A percentile compares a stretch with the other conserved stretches of the same genome.
These are phyloP conservation scores for Pisolithus albus DNA, from an alignment of 768 basidiomycete genomes.

Conservation along the genomic window DNA sequence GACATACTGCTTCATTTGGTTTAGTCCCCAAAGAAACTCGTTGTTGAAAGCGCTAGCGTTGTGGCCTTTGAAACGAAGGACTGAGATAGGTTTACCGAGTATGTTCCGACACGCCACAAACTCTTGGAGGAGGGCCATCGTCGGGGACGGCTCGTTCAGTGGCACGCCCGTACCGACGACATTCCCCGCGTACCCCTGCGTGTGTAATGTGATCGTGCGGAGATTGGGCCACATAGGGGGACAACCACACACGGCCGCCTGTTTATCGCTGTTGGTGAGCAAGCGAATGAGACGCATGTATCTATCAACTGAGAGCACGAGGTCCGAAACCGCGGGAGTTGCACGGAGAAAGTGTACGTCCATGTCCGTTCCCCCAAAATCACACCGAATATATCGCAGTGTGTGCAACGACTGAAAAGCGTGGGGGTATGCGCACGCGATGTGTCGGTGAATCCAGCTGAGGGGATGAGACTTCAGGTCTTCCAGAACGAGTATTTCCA, in stretches of 20 bases:
- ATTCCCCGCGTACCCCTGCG: slow-evolving; percentile 21
- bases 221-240: slow-evolving; percentile 25
- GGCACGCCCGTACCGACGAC: slow-evolving; percentile 15
- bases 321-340: slow-evolving; percentile 25
- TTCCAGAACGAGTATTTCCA: slow-evolving; percentile 26
- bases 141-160: slow-evolving; percentile 24
- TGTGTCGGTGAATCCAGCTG: slow-evolving; percentile 22
- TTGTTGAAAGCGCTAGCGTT: slow-evolving; percentile 21
- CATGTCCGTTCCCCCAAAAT: slow-evolving; percentile 23
- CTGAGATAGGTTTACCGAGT: slow-evolving; percentile 16
- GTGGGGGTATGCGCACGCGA: slow-evolving; percentile 20
- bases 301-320: slow-evolving; percentile 26
- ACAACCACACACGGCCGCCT: slow-evolving; percentile 22
- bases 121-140: slow-evolving; percentile 25
- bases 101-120: slow-evolving; percentile 15
- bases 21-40: slow-evolving; percentile 26
- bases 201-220: slow-evolving; percentile 22
- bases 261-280: slow-evolving; percentile 30
- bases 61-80: slow-evolving; percentile 24
- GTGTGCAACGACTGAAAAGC: slow-evolving; percentile 23
- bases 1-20: slow-evolving; percentile 21
- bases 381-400: slow-evolving; percentile 25
- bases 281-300: slow-evolving; percentile 24
- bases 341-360: slow-evolving; percentile 26
- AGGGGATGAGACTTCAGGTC: slow-evolving; percentile 24